Percentiles rank a stretch among this genome's conserved stretches.
Evolutionary conservation across 306 rosid genomes (phyloP).

Genomic region (Cajanus cajan): DNA sequence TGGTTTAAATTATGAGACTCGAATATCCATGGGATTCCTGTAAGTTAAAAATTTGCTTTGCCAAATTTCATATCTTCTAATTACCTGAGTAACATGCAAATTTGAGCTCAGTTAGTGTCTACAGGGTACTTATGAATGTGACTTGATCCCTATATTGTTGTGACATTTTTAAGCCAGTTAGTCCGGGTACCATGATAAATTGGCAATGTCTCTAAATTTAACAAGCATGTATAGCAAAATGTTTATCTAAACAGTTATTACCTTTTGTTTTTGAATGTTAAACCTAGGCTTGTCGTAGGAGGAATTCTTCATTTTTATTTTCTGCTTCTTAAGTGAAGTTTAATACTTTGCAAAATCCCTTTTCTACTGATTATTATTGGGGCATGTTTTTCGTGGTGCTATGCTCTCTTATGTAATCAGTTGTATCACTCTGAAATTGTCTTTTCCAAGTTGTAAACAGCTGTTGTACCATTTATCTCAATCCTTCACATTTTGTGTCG

Average conservation of each 20-base stretch:
- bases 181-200: not conserved
- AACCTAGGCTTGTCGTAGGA: not conserved
- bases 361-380: not conserved
- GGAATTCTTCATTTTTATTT: not conserved
- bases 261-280: not conserved
- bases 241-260: not conserved
- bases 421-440: too few relatives aligned
- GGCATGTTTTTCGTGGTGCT: not conserved
- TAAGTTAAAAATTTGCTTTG: slow-evolving; percentile 46
- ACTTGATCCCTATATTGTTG: not conserved
- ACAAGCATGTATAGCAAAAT: not conserved
- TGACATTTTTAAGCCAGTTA: not conserved
- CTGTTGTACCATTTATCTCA: too few relatives aligned
- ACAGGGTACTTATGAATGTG: not conserved
- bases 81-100: not conserved
- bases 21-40: slow-evolving; percentile 88
- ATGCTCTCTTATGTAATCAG: not conserved
- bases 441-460: too few relatives aligned
- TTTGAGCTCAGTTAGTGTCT: not conserved
- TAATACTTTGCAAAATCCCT: not conserved
- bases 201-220: not conserved
- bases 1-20: slow-evolving; percentile 77
- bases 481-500: too few relatives aligned
- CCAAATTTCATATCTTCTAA: not conserved
- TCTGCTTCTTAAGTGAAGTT: not conserved